These are phyloP conservation scores for Talaromyces liani DNA, from an alignment of 495 filamentous ascomycete species.

Conservation along the genomic window DNA sequence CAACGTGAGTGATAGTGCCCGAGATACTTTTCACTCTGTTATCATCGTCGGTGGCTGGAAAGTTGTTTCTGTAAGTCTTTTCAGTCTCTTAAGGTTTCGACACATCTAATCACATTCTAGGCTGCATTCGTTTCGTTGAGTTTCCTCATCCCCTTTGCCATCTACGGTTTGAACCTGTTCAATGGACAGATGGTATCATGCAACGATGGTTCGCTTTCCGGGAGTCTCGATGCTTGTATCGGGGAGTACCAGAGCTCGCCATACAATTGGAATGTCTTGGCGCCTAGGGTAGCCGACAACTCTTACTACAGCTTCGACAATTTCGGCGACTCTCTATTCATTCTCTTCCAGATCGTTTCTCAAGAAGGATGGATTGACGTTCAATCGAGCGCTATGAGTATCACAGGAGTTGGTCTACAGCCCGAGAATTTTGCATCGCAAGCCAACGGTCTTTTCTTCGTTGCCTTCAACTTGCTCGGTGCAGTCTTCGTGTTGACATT, in stretches of 20 bases:
- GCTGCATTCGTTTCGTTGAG: constrained; percentile 91
- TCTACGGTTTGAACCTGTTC: constrained; percentile 91
- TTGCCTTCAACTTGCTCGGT: constrained; percentile 92
- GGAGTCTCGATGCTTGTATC: constrained; percentile 58
- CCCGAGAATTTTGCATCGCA: constrained; percentile 59
- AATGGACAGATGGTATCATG: constrained; percentile 71
- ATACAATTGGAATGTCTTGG: constrained; percentile 73
- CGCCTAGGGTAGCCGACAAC: constrained; percentile 73
- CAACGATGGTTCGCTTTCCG: constrained; percentile 60
- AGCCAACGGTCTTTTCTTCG: constrained; percentile 87
- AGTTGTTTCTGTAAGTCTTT: constrained; percentile 53
- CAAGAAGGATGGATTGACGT: constrained; percentile 97
- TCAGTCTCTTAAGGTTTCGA: neutral
- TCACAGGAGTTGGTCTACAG: constrained; percentile 68
- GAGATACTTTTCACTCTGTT: constrained; percentile 94
- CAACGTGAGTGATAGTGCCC: constrained; percentile 92
- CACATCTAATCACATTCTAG: constrained; percentile 23
- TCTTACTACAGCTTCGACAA: constrained; percentile 89
- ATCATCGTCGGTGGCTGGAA: constrained; percentile 91
- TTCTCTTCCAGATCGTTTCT: constrained; percentile 97
- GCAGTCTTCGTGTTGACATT: constrained; percentile 96
- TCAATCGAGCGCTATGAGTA: constrained; percentile 72
- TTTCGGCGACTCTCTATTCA: constrained; percentile 86
- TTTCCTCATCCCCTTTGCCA: constrained; percentile 90
- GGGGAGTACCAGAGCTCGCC: constrained; percentile 73